These are phyloP conservation scores for Phytophthora pisi DNA, from an alignment of 352 stramenopile species.

Conservation along the genomic window DNA sequence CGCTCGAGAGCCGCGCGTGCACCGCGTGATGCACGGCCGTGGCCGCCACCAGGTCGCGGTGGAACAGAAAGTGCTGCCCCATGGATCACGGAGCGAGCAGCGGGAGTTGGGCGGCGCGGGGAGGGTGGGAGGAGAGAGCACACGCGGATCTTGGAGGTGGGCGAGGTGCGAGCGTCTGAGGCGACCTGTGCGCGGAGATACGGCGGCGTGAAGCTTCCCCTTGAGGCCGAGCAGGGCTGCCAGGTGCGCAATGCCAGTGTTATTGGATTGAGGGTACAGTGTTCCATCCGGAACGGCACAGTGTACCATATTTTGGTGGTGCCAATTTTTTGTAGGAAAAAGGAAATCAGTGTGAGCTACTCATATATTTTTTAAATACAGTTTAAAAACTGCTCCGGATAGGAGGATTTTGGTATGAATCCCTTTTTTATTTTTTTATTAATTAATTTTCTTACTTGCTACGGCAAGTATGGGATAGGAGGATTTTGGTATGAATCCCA, in stretches of 20 bases:
- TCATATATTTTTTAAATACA: too few species aligned
- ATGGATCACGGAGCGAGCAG: constrained; percentile 28
- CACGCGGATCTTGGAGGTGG: constrained; percentile 10
- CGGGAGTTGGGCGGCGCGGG: neutral
- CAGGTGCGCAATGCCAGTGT: too few species aligned
- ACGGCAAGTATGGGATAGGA: too few species aligned
- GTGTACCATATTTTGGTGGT: neutral
- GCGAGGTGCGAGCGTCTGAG: neutral
- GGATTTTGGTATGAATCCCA: too few species aligned
- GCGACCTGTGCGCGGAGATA: neutral
- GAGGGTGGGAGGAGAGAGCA: neutral
- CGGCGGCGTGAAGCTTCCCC: neutral
- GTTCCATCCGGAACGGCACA: neutral
- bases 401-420: too few species aligned
- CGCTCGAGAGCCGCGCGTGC: constrained; percentile 69
- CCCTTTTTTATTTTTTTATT: too few species aligned
- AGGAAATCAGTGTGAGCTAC: too few species aligned
- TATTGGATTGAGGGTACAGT: neutral
- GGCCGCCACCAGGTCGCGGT: constrained; percentile 79
- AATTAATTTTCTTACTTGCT: too few species aligned
- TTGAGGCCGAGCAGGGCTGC: neutral
- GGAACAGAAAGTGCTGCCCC: constrained; percentile 87
- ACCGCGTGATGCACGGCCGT: constrained; percentile 81
- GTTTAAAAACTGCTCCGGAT: too few species aligned
- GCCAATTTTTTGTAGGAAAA: neutral